Conservation (phyloP, 257 asterid species). For the Solanum bulbocastanum region DNA sequence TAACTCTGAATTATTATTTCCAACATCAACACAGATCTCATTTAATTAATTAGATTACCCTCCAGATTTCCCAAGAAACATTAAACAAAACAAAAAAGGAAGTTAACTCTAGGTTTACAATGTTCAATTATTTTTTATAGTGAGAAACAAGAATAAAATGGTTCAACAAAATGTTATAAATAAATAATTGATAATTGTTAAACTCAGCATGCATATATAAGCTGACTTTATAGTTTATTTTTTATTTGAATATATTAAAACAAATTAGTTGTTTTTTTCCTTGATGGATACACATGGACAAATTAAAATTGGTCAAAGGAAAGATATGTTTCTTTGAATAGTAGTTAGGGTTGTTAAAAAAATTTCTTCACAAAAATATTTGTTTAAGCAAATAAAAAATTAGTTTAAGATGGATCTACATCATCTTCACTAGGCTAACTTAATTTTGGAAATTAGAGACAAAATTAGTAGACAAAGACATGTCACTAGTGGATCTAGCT, state of each 20-base stretch:
- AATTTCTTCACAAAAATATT: not conserved
- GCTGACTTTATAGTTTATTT: not conserved
- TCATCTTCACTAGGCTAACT: not conserved
- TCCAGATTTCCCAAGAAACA: not conserved
- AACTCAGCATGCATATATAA: not conserved
- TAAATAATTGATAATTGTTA: not conserved
- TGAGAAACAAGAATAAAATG: not conserved
- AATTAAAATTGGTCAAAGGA: conserved; percentile 8
- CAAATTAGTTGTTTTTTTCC: not conserved
- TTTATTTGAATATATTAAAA: not conserved
- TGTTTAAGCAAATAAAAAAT: not conserved
- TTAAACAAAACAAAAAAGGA: no score
- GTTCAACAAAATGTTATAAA: not conserved
- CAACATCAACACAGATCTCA: not conserved
- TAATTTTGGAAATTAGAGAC: not conserved
- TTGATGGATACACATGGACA: not conserved
- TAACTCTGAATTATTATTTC: no score
- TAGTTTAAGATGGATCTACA: not conserved
- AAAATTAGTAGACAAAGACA: not conserved
- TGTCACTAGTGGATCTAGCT: not conserved
- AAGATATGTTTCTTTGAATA: not conserved
- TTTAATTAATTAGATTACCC: not conserved
- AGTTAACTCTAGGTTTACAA: not conserved
- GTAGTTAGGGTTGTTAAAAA: conserved; percentile 4
- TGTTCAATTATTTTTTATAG: not conserved